Conservation (phyloP, 495 filamentous ascomycete genomes). For the Penicillium turbatum region DNA sequence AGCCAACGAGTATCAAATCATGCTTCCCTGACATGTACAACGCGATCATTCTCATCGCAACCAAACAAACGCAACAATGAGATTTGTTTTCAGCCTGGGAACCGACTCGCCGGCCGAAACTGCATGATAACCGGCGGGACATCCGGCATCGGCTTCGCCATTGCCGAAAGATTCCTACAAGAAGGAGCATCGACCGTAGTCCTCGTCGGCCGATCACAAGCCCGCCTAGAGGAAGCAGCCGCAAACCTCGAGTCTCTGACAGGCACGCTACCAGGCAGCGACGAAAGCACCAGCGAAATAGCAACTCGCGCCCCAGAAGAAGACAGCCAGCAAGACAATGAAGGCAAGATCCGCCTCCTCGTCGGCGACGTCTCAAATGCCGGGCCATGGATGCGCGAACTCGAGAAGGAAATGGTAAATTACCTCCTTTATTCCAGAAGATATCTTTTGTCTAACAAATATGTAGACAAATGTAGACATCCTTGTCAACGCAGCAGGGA, state of each 20-base stretch:
- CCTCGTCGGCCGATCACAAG: slow-evolving; percentile 46
- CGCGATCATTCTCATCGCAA: slow-evolving; percentile 13
- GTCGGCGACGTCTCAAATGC: slow-evolving; percentile 46
- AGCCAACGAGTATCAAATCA: background rate
- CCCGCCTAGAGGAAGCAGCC: slow-evolving; percentile 40
- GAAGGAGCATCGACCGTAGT: slow-evolving; percentile 55
- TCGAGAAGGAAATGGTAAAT: slow-evolving; percentile 43
- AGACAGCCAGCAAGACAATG: slow-evolving; percentile 5
- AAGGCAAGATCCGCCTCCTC: slow-evolving; percentile 27
- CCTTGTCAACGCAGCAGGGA: slow-evolving; percentile 73
- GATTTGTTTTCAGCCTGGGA: slow-evolving; percentile 11
- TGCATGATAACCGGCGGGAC: slow-evolving; percentile 61
- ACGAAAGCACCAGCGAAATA: slow-evolving; percentile 4
- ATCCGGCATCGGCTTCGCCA: slow-evolving; percentile 62
- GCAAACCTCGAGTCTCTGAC: slow-evolving; percentile 9
- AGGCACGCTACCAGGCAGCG: background rate
- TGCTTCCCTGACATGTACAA: background rate
- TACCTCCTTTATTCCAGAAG: background rate
- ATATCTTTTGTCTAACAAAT: background rate
- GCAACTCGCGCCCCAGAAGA: slow-evolving; percentile 21
- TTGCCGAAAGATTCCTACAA: slow-evolving; percentile 61
- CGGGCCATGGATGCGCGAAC: slow-evolving; percentile 41
- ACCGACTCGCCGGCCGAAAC: slow-evolving; percentile 39
- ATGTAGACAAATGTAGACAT: slow-evolving; percentile 50
- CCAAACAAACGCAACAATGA: background rate